Conservation (phyloP, 2,329 filamentous ascomycete genomes). For the Fusarium burgessii region DNA sequence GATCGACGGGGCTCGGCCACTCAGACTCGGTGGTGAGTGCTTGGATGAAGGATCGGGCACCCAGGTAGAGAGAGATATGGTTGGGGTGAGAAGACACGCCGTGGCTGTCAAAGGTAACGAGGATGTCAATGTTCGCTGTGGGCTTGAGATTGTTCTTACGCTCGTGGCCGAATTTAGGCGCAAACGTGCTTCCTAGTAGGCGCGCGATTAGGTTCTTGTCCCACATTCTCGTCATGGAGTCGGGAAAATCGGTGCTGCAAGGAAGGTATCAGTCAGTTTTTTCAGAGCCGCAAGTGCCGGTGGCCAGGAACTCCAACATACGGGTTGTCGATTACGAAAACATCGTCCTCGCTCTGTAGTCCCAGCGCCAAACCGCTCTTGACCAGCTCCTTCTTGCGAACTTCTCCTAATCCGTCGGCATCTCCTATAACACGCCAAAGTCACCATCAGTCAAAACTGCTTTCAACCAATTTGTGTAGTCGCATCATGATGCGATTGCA, state of each 20-base stretch:
- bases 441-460: constrained; percentile 37
- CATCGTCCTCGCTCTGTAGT: constrained; percentile 78
- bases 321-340: constrained; percentile 86
- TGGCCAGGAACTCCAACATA: constrained; percentile 53
- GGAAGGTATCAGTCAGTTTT: constrained; percentile 11
- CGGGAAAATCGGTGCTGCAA: constrained; percentile 74
- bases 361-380: constrained; percentile 84
- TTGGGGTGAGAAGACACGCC: constrained; percentile 93
- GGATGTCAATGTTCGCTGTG: constrained; percentile 75
- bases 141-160: constrained; percentile 52
- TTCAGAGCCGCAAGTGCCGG: background rate
- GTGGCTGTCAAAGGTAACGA: constrained; percentile 88
- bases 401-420: constrained; percentile 87
- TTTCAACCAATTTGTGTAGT: constrained; percentile 18
- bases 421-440: constrained; percentile 66
- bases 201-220: constrained; percentile 75
- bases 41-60: constrained; percentile 78
- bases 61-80: constrained; percentile 89
- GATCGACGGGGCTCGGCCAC: constrained; percentile 78
- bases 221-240: constrained; percentile 89
- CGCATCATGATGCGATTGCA: constrained; percentile 22
- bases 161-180: constrained; percentile 67
- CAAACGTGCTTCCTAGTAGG: constrained; percentile 80
- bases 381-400: constrained; percentile 83
- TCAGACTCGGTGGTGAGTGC: constrained; percentile 73